These are phyloP conservation scores for Thalassiosira hispida DNA, from an alignment of 352 stramenopile genomes.

Conservation along the genomic window DNA sequence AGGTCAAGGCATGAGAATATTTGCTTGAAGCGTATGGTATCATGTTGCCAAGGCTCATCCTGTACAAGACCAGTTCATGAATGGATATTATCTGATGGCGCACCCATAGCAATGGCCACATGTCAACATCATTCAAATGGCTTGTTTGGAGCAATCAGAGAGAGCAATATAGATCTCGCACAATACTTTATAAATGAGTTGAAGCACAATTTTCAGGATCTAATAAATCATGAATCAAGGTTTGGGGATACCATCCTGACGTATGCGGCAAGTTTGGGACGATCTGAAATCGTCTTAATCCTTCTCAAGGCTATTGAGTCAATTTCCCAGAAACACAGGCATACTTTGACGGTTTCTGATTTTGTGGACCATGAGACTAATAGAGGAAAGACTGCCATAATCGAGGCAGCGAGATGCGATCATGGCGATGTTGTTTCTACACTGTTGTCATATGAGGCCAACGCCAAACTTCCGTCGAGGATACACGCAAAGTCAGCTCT, in stretches of 20 bases:
- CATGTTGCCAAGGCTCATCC: conserved; percentile 33
- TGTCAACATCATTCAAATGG: conserved; percentile 23
- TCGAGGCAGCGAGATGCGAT: conserved; percentile 48
- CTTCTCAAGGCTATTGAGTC: conserved; percentile 25
- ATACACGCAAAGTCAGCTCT: conserved; percentile 20
- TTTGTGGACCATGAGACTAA: conserved; percentile 56
- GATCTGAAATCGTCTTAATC: conserved; percentile 37
- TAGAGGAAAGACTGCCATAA: conserved; percentile 49
- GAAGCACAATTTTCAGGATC: background rate
- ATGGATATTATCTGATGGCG: conserved; percentile 10
- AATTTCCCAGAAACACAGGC: background rate
- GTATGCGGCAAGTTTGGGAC: conserved; percentile 30
- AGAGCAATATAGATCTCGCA: conserved; percentile 23
- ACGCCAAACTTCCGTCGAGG: conserved; percentile 7
- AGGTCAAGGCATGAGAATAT: conserved; percentile 8
- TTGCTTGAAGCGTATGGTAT: background rate
- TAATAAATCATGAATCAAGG: conserved; percentile 23
- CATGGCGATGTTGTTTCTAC: conserved; percentile 26
- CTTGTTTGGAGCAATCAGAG: conserved; percentile 33
- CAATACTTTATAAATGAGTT: conserved; percentile 5
- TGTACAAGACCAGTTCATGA: conserved; percentile 6
- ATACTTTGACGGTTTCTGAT: conserved; percentile 26
- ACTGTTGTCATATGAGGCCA: conserved; percentile 17
- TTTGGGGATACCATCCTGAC: conserved; percentile 59
- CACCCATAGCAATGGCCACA: background rate